These are phyloP conservation scores for Zizania palustris DNA, from an alignment of 202 grass and related monocot species.

Conservation along the genomic window DNA sequence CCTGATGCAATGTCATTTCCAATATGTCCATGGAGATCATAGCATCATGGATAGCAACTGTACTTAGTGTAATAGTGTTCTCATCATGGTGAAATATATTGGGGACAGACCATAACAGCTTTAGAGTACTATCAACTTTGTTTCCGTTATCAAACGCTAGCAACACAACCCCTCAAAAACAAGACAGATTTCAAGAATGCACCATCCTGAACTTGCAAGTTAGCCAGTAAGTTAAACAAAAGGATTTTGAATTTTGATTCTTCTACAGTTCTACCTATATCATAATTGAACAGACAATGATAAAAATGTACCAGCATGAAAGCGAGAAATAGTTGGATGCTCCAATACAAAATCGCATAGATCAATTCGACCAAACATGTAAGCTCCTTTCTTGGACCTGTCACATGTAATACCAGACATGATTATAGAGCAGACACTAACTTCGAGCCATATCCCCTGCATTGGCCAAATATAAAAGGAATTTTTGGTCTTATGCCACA, in stretches of 20 bases:
- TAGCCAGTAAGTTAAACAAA: neutral
- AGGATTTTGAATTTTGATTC: neutral
- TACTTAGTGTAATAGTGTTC: neutral
- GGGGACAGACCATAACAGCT: neutral
- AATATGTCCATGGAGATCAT: neutral
- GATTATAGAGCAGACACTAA: constrained; percentile 6
- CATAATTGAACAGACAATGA: constrained; percentile 21
- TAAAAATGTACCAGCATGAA: constrained; percentile 70
- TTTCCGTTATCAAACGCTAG: constrained; percentile 8
- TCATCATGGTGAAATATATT: constrained; percentile 11
- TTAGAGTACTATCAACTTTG: neutral
- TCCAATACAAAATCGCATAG: constrained; percentile 91
- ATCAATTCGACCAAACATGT: constrained; percentile 95
- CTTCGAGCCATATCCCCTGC: neutral
- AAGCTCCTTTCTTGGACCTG: constrained; percentile 91
- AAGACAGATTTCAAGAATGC: neutral
- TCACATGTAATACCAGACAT: constrained; percentile 14
- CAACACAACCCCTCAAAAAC: constrained; percentile 2
- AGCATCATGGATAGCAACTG: neutral
- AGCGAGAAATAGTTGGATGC: constrained; percentile 87
- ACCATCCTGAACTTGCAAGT: neutral
- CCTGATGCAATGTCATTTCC: neutral
- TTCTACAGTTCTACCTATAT: neutral
- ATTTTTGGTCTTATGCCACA: too few relatives aligned
- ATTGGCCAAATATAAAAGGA: neutral